Conservation (phyloP, 2,329 filamentous ascomycete species). For the Colletotrichum cereale region DNA sequence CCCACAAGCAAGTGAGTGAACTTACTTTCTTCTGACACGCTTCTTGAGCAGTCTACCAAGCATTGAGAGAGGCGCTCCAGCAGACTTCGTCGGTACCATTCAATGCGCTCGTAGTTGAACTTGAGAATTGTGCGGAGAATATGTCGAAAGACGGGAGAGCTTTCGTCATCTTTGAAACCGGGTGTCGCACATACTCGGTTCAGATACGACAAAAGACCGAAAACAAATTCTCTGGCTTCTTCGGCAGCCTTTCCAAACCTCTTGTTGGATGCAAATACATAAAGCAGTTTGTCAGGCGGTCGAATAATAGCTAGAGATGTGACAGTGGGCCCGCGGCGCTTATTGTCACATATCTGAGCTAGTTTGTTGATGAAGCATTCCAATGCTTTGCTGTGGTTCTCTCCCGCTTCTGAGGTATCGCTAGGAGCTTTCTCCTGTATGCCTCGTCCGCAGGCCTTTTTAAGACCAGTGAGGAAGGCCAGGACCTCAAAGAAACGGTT, state of each 20-base stretch:
- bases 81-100: neutral
- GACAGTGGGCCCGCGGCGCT: slow-evolving; percentile 47
- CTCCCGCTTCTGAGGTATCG: slow-evolving; percentile 23
- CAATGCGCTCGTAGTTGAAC: slow-evolving; percentile 3
- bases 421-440: neutral
- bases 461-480: slow-evolving; percentile 45
- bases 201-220: neutral
- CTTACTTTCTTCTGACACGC: neutral
- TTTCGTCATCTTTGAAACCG: neutral
- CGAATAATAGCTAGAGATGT: slow-evolving; percentile 49
- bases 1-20: neutral
- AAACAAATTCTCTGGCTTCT: neutral
- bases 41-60: neutral
- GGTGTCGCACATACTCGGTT: neutral
- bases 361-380: slow-evolving; percentile 49
- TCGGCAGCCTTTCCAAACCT: neutral
- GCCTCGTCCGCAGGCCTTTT: slow-evolving; percentile 34
- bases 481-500: slow-evolving; percentile 48
- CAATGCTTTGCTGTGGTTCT: slow-evolving; percentile 42
- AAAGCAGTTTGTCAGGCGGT: slow-evolving; percentile 45
- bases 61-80: neutral
- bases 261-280: slow-evolving; percentile 50
- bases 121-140: neutral
- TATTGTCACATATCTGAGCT: slow-evolving; percentile 48
- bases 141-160: neutral